Evolutionary conservation across 2,329 filamentous ascomycete species (phyloP), one percentile per base, ranked within the genome.

Genomic region (Fusarium incarnatum): DNA sequence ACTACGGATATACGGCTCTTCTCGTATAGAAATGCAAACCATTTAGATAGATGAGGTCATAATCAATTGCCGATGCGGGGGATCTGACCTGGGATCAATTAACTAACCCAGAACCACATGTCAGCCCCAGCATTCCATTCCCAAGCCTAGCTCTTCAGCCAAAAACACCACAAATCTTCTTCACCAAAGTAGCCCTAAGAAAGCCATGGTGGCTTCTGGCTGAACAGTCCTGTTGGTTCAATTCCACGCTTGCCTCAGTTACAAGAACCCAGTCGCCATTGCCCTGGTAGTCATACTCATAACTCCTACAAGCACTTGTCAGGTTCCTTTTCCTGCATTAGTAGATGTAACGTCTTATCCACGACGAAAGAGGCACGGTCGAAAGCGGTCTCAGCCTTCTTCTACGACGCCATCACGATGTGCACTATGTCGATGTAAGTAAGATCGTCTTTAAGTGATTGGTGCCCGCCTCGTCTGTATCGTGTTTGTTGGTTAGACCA

Each of bases 391-490:
- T 60, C 58, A 60, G 58, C 48, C 64, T 68, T 67, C 46, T 34
- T 25, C 42, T 20, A 5, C 12, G 13, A 37, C 60, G 48, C 52
- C 65, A 63, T 72, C 47, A 46, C 56, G 45, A 57, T 37, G 23
- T 32, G 37, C 48, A 47, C 65, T 50, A 60, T 50, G 54, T 56
- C 56, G 7, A 37, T 48, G 45, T 46, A 34, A 57, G 62, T 47
- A 63, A 57, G 48, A 56, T 65, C 59, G 54, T 45, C 53, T 60
- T 20, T 50, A 40, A 25, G 22, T 61, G 46, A 74, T 74, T 74
- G 72, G 72, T 74, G 72, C 72, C 72, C 72, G 70, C 72, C 64
- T 65, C 42, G 28, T 30, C 42, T 62, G 30, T 52, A 30, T 55
- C 42, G 46, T 56, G 45, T 41, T n/a, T 41, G 50, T 52, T 55